Percentiles rank a stretch among this genome's conserved stretches.
These are phyloP conservation scores for Monilinia fructigena DNA, from an alignment of 2,329 filamentous ascomycete genomes.

Conservation along the genomic window DNA sequence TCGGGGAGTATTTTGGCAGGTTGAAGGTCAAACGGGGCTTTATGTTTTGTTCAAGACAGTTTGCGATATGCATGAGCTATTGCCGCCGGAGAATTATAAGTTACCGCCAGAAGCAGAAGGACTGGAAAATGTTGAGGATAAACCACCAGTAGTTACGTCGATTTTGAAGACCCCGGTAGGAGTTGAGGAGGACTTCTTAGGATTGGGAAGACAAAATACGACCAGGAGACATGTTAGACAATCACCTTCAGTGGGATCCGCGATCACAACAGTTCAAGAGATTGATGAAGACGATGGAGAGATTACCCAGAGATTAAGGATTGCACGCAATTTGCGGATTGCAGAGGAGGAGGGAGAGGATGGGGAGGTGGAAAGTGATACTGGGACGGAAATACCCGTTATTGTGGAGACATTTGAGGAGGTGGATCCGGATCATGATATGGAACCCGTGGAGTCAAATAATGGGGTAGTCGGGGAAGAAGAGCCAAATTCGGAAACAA, in stretches of 20 bases:
- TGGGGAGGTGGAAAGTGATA: conserved; percentile 6
- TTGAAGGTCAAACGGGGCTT: conserved; percentile 85
- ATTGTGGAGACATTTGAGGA: conserved; percentile 39
- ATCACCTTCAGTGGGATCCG: conserved; percentile 74
- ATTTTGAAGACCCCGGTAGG: conserved; percentile 42
- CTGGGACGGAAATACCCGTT: conserved; percentile 35
- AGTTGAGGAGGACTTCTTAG: conserved; percentile 52
- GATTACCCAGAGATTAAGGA: conserved; percentile 48
- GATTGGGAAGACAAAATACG: conserved; percentile 60
- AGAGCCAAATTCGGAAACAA: conserved; percentile 2
- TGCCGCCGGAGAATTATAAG: conserved; percentile 94
- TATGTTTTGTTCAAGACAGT: conserved; percentile 98
- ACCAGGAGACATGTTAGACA: conserved; percentile 79
- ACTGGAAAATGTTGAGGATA: conserved; percentile 56
- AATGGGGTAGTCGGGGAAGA: neutral
- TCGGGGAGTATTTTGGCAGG: conserved; percentile 88
- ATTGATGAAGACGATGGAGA: conserved; percentile 72
- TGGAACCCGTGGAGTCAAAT: conserved; percentile 8
- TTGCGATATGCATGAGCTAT: conserved; percentile 84
- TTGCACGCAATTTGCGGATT: conserved; percentile 48
- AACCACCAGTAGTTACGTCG: conserved; percentile 36
- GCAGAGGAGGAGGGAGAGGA: conserved; percentile 18
- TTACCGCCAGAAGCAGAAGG: conserved; percentile 92
- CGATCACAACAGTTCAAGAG: conserved; percentile 79
- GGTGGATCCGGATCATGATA: conserved; percentile 31